Base-by-base conservation (phyloP, 2,329 filamentous ascomycete genomes). In the Elsinoe perseae region DNA sequence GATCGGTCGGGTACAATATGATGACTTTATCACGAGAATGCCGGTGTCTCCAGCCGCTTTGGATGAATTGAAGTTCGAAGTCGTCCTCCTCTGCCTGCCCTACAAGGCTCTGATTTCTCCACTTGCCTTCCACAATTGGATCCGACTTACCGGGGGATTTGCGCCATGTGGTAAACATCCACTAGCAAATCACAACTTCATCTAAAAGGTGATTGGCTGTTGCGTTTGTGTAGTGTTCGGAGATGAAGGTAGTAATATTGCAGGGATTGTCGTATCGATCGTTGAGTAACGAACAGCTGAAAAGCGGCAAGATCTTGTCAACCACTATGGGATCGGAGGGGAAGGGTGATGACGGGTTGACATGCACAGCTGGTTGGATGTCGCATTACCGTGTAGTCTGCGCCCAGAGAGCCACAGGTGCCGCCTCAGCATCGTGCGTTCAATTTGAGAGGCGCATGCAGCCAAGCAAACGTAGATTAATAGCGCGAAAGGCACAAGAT, bases 41-140 rank as follows among this genome's bases (percentile, higher is more conserved):
- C 40, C 40, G 23, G 48, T 52, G 30, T 38, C 6, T 18, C 30
- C 16, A 36, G 30, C 48, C 48, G 48, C 48, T 36, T 34, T 52
- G 28, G 48, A 32, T 20, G 48, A 52, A 18, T 20, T 16, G 48
- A 14, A 52, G 28, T 28, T 42, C 21, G 25, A 50, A 50, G 44
- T 34, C 23, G 25, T 28, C 20, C 32, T 28, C 20, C 32, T 10
- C 14, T 52, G 28, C 32, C 48, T 38, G 28, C 28, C 48, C 48
- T 12, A 21, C 36, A 36, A 16, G 32, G 20, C 23, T 25, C 28
- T n/a, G 16, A 23, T 14, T 25, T 34, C 30, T 32, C 25, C 48
- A 52, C 28, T 23, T 52, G 48, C 48, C 48, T 52, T 52, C 48
- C 48, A 18, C 48, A 36, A 52, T 25, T 18, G 48, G 48, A 23